These are phyloP conservation scores for Carex pumila DNA, from an alignment of 176 grass and related monocot genomes.

Conservation along the genomic window DNA sequence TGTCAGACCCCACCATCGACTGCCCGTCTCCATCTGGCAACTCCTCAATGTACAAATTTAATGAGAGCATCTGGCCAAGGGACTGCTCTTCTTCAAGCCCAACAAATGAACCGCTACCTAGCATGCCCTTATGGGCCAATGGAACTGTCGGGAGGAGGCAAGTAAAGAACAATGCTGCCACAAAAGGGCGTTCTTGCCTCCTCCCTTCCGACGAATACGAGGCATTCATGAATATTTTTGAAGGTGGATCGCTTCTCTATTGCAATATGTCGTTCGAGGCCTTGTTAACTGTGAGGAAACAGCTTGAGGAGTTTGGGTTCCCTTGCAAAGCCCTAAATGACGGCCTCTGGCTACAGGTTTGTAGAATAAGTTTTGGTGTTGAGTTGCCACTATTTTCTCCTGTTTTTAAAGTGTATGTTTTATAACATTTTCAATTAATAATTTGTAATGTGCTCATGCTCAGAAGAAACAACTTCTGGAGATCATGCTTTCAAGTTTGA, in stretches of 20 bases:
- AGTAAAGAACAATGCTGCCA: slow-evolving; percentile 33
- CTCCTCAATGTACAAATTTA: slow-evolving; percentile 57
- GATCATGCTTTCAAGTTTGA: background rate
- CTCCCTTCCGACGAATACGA: slow-evolving; percentile 75
- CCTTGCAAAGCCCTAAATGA: slow-evolving; percentile 98
- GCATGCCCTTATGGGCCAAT: slow-evolving; percentile 71
- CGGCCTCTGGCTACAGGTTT: slow-evolving; percentile 97
- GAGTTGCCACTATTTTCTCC: background rate
- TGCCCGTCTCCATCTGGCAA: slow-evolving; percentile 49
- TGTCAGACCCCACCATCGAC: slow-evolving; percentile 13
- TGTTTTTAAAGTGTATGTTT: background rate
- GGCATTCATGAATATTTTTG: slow-evolving; percentile 95
- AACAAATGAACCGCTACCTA: slow-evolving; percentile 28
- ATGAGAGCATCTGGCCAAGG: slow-evolving; percentile 54
- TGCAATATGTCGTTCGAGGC: slow-evolving; percentile 99
- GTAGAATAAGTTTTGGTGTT: slow-evolving; percentile 6
- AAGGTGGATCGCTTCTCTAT: slow-evolving; percentile 92
- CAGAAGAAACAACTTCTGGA: too few species aligned
- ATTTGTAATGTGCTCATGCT: background rate
- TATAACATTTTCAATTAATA: background rate
- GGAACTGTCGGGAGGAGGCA: slow-evolving; percentile 61
- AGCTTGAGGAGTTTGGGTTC: slow-evolving; percentile 96
- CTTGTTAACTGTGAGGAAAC: slow-evolving; percentile 73
- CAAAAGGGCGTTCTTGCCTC: slow-evolving; percentile 39
- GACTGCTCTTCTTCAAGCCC: slow-evolving; percentile 45